Percentiles rank a stretch among this genome's conserved stretches.
These are phyloP conservation scores for Carnegiea gigantea DNA, from an alignment of 179 eudicot genomes.

Conservation along the genomic window DNA sequence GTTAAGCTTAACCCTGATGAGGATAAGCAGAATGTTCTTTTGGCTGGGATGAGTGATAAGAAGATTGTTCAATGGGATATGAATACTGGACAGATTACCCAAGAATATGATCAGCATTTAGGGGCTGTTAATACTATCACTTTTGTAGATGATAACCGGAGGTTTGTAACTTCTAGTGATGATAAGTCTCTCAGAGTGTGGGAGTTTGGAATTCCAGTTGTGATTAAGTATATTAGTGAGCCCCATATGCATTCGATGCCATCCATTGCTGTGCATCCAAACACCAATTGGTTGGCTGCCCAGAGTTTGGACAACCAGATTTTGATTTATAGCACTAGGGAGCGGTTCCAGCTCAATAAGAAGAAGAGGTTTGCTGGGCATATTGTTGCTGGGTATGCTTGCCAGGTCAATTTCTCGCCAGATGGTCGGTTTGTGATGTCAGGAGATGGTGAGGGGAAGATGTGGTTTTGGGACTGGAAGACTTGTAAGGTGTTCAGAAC, in stretches of 20 bases:
- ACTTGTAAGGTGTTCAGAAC: slow-evolving; percentile 86
- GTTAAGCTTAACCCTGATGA: slow-evolving; percentile 94
- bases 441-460: slow-evolving; percentile 93
- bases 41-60: slow-evolving; percentile 98
- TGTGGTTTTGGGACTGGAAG: slow-evolving; percentile 99
- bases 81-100: slow-evolving; percentile 78
- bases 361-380: slow-evolving; percentile 97
- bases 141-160: slow-evolving; percentile 87
- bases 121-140: slow-evolving; percentile 96
- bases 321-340: slow-evolving; percentile 84
- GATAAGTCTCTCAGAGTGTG: slow-evolving; percentile 92
- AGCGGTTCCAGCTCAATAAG: slow-evolving; percentile 88
- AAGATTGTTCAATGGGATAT: slow-evolving; percentile 98
- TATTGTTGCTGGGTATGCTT: slow-evolving; percentile 93
- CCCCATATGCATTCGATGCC: slow-evolving; percentile 99
- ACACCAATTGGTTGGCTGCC: slow-evolving; percentile 90
- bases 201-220: slow-evolving; percentile 97
- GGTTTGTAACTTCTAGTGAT: slow-evolving; percentile 95
- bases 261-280: slow-evolving; percentile 78
- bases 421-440: slow-evolving; percentile 97
- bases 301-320: slow-evolving; percentile 98
- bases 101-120: slow-evolving; percentile 96
- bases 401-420: slow-evolving; percentile 96
- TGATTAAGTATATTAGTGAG: slow-evolving; percentile 93
- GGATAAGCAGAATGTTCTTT: slow-evolving; percentile 86